A percentile compares a stretch with the other conserved stretches of the same genome.
Conservation (phyloP, 2,329 filamentous ascomycete species). For the Fusarium torulosum region DNA sequence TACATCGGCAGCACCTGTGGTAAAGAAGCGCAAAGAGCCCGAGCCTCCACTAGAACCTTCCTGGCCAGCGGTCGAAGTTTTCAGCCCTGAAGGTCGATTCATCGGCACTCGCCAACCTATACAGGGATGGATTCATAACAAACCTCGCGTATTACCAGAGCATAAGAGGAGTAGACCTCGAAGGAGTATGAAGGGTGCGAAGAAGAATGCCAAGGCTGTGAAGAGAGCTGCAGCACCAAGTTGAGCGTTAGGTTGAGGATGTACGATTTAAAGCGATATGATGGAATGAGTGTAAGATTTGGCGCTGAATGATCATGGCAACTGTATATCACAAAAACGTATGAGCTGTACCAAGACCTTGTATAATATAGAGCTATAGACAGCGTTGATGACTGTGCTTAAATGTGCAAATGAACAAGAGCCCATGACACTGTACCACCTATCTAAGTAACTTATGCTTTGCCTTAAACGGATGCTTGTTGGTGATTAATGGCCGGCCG, state of each 20-base stretch:
- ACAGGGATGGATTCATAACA: conserved; percentile 76
- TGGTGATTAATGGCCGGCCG: too few relatives aligned
- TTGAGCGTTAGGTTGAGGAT: conserved; percentile 9
- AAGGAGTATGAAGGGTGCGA: conserved; percentile 75
- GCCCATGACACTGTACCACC: too few relatives aligned
- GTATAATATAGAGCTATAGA: conserved; percentile 11
- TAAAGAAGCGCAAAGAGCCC: conserved; percentile 20
- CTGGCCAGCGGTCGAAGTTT: conserved; percentile 85
- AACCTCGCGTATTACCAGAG: conserved; percentile 63
- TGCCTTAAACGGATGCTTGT: neutral
- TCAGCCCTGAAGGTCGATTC: conserved; percentile 85
- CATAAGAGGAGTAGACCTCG: conserved; percentile 70
- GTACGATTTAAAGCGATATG: conserved; percentile 20
- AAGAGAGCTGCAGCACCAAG: conserved; percentile 41
- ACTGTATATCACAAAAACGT: conserved; percentile 24
- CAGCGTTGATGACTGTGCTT: neutral
- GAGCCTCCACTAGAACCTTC: conserved; percentile 51
- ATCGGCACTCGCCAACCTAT: conserved; percentile 76
- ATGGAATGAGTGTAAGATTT: conserved; percentile 32
- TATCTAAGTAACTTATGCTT: neutral
- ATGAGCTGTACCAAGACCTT: conserved; percentile 29
- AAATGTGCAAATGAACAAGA: neutral
- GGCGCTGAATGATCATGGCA: conserved; percentile 25
- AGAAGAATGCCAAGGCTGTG: conserved; percentile 57
- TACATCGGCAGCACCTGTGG: neutral